Percentiles rank a stretch among this genome's conserved stretches.
phyloP scores from a whole-genome alignment of 2,329 filamentous ascomycete species.

The Parascedosporium putredinis region DNA sequence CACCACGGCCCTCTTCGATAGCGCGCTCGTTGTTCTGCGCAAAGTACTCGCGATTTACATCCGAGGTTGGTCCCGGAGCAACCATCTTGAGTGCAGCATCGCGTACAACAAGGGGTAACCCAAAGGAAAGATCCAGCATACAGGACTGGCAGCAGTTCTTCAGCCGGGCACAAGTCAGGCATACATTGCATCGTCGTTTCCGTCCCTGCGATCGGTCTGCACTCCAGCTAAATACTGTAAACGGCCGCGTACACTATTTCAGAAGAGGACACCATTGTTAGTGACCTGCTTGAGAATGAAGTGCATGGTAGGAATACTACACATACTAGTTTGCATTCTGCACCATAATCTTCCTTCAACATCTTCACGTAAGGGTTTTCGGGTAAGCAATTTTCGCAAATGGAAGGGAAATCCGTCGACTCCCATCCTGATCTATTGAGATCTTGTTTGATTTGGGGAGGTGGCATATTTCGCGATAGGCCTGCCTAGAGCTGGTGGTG shows the following conservation, averaged over 20 bases:
- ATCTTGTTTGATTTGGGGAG: conserved; percentile 90
- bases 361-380: conserved; percentile 98
- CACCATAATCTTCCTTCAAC: conserved; percentile 93
- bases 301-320: neutral
- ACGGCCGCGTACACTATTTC: conserved; percentile 71
- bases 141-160: conserved; percentile 99
- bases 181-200: conserved; percentile 90
- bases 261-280: neutral
- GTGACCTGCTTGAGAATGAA: neutral
- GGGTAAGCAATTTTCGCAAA: conserved; percentile 86
- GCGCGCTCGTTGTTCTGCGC: conserved; percentile 95
- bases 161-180: conserved; percentile 87
- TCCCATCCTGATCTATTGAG: conserved; percentile 95
- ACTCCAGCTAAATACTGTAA: conserved; percentile 93
- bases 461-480: conserved; percentile 40
- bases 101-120: conserved; percentile 84
- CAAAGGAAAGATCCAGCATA: conserved; percentile 96
- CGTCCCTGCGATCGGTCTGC: conserved; percentile 77
- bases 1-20: conserved; percentile 81
- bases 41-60: conserved; percentile 94
- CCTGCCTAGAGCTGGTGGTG: neutral
- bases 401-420: conserved; percentile 78
- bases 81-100: conserved; percentile 98
- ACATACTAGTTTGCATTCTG: conserved; percentile 61
- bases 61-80: conserved; percentile 80